Percentiles rank a stretch among this genome's conserved stretches.
phyloP scores from a whole-genome alignment of 768 basidiomycete genomes.

The Jaapia argillacea region DNA sequence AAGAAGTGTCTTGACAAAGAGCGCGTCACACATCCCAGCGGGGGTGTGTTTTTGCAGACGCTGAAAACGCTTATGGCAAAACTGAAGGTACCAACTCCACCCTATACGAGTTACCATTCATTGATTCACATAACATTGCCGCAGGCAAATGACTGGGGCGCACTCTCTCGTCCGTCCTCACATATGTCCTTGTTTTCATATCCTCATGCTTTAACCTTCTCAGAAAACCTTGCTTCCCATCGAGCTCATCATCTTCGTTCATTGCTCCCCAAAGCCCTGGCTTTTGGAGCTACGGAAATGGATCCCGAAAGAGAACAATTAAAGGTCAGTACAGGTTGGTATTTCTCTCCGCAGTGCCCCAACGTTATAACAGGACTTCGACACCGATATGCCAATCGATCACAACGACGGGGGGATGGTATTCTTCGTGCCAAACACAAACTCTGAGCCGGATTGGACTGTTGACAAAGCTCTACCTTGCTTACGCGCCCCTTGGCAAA shows the following conservation, averaged over 20 bases:
- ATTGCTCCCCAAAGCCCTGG: constrained; percentile 37
- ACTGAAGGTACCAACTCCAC: constrained; percentile 34
- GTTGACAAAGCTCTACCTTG: too few relatives aligned
- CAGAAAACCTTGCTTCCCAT: constrained; percentile 20
- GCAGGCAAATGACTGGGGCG: constrained; percentile 57
- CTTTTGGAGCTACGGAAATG: constrained; percentile 34
- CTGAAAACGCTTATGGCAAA: constrained; percentile 63
- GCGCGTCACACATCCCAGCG: constrained; percentile 34
- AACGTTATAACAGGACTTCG: constrained; percentile 38
- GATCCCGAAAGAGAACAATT: constrained; percentile 36
- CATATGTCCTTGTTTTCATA: neutral
- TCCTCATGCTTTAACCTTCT: constrained; percentile 25
- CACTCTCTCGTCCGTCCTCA: constrained; percentile 42
- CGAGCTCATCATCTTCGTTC: constrained; percentile 25
- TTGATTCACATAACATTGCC: neutral
- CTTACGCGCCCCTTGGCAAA: too few relatives aligned
- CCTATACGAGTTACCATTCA: neutral
- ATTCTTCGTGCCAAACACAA: too few relatives aligned
- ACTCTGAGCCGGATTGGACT: too few relatives aligned
- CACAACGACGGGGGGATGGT: too few relatives aligned
- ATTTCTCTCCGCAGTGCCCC: neutral
- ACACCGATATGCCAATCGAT: constrained; percentile 34
- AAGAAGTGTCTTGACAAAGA: constrained; percentile 40
- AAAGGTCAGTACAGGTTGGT: constrained; percentile 26
- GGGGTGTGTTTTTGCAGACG: constrained; percentile 43